These are phyloP conservation scores for Schoenoplectus triqueter DNA, from an alignment of 202 grass and related monocot genomes.

Conservation along the genomic window DNA sequence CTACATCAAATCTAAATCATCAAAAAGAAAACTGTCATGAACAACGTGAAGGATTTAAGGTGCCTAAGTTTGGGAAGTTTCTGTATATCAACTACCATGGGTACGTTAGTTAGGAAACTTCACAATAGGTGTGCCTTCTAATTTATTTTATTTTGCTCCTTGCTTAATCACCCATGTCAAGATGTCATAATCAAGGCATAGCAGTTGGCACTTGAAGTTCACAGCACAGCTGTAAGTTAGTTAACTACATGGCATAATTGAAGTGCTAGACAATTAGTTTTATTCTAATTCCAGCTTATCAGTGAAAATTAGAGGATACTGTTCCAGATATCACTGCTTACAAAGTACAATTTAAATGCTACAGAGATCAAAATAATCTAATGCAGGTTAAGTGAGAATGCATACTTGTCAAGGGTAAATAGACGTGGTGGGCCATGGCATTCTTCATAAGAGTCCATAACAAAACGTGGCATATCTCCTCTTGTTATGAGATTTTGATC, in stretches of 20 bases:
- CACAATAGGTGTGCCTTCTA: background rate
- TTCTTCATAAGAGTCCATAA: slow-evolving; percentile 99
- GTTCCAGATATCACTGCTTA: slow-evolving; percentile 13
- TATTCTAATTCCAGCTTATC: background rate
- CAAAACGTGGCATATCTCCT: slow-evolving; percentile 99
- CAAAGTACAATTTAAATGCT: background rate
- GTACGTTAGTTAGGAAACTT: background rate
- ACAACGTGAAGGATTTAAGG: slow-evolving; percentile 11
- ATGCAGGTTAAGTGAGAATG: slow-evolving; percentile 2
- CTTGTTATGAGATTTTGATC: slow-evolving; percentile 85
- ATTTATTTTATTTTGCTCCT: slow-evolving; percentile 26
- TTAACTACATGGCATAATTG: slow-evolving; percentile 10
- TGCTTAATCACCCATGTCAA: slow-evolving; percentile 28
- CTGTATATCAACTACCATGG: background rate
- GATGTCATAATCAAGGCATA: slow-evolving; percentile 31
- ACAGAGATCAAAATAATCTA: background rate
- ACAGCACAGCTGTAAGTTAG: background rate
- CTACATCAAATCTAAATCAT: slow-evolving; percentile 89
- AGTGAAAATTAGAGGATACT: slow-evolving; percentile 8
- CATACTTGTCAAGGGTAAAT: slow-evolving; percentile 95
- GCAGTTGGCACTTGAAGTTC: background rate
- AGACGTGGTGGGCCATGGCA: slow-evolving; percentile 79
- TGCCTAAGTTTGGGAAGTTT: slow-evolving; percentile 1
- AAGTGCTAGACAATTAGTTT: background rate
- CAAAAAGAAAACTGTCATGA: slow-evolving; percentile 26